Conservation (phyloP, 2,329 filamentous ascomycete species). For the Mycosphaerella sp. region DNA sequence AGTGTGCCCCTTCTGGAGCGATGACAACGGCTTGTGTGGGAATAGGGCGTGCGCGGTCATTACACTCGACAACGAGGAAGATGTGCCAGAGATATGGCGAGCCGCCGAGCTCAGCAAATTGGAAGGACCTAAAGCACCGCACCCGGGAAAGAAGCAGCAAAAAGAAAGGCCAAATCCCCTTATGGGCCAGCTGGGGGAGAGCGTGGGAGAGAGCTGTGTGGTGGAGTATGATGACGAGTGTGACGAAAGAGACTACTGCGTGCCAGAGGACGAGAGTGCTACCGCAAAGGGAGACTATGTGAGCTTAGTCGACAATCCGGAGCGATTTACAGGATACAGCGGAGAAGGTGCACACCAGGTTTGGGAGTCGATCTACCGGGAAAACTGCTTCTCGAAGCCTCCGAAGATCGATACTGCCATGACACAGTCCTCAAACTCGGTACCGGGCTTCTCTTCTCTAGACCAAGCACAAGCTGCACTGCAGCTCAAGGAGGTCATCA, state of each 20-base stretch:
- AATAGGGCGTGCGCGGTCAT: slow-evolving; percentile 96
- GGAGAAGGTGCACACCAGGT: slow-evolving; percentile 81
- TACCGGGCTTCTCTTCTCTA: slow-evolving; percentile 36
- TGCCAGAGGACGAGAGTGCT: slow-evolving; percentile 87
- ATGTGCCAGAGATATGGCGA: slow-evolving; percentile 87
- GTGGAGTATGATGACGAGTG: slow-evolving; percentile 97
- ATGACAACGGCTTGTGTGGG: slow-evolving; percentile 88
- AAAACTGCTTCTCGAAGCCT: slow-evolving; percentile 76
- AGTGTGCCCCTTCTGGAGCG: slow-evolving; percentile 91
- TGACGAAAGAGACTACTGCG: slow-evolving; percentile 93
- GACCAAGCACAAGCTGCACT: slow-evolving; percentile 50
- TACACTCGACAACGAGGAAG: slow-evolving; percentile 89
- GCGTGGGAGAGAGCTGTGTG: slow-evolving; percentile 91
- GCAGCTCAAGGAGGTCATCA: slow-evolving; percentile 56
- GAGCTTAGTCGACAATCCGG: slow-evolving; percentile 84
- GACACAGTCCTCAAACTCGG: slow-evolving; percentile 19
- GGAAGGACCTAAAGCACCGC: slow-evolving; percentile 81
- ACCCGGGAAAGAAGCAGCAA: slow-evolving; percentile 71
- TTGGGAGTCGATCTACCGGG: slow-evolving; percentile 93
- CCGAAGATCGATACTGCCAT: slow-evolving; percentile 24
- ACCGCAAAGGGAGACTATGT: slow-evolving; percentile 91
- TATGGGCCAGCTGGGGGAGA: slow-evolving; percentile 72
- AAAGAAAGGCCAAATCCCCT: slow-evolving; percentile 66
- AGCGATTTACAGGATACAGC: slow-evolving; percentile 89
- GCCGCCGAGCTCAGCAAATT: slow-evolving; percentile 87